Percentiles rank a stretch among this genome's conserved stretches.
Conservation (phyloP, 116 monocot genomes). For the Thalassia testudinum region DNA sequence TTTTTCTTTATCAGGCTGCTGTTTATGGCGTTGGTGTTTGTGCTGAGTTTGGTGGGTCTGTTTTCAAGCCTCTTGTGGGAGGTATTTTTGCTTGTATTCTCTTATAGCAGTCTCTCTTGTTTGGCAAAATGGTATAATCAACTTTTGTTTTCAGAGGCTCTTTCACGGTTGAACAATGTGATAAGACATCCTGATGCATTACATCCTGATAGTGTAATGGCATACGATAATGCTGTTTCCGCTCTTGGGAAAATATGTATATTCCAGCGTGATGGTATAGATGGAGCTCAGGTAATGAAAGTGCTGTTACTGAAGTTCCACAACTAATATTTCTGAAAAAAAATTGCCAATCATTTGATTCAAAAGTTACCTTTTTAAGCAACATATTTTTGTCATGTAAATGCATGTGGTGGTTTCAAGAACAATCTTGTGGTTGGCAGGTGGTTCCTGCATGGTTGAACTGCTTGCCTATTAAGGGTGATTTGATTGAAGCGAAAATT, state of each 20-base stretch:
- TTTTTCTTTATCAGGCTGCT: constrained; percentile 43
- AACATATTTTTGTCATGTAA: not conserved
- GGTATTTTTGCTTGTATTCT: constrained; percentile 21
- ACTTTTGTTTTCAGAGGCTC: constrained; percentile 43
- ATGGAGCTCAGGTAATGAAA: constrained; percentile 52
- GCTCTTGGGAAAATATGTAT: constrained; percentile 90
- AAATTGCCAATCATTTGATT: too few relatives aligned
- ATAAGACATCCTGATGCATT: constrained; percentile 66
- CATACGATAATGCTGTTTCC: constrained; percentile 97
- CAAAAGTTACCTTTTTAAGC: too few relatives aligned
- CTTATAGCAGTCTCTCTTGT: not conserved
- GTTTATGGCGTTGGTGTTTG: constrained; percentile 96
- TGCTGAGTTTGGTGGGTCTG: constrained; percentile 85
- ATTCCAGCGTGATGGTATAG: constrained; percentile 68
- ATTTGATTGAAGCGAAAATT: constrained; percentile 87
- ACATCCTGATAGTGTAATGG: constrained; percentile 78
- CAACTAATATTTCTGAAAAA: not conserved
- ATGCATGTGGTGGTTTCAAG: not conserved
- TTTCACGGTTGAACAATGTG: constrained; percentile 62
- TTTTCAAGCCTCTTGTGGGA: constrained; percentile 80
- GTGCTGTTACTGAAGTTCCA: not conserved
- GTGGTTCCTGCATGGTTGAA: constrained; percentile 81
- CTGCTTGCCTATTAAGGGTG: constrained; percentile 80
- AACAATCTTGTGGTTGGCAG: constrained; percentile 15
- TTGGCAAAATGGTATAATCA: too few relatives aligned